Percentiles rank a stretch among this genome's conserved stretches.
phyloP scores from a whole-genome alignment of 2,329 filamentous ascomycete species.

The Ceratocystis albifundus region DNA sequence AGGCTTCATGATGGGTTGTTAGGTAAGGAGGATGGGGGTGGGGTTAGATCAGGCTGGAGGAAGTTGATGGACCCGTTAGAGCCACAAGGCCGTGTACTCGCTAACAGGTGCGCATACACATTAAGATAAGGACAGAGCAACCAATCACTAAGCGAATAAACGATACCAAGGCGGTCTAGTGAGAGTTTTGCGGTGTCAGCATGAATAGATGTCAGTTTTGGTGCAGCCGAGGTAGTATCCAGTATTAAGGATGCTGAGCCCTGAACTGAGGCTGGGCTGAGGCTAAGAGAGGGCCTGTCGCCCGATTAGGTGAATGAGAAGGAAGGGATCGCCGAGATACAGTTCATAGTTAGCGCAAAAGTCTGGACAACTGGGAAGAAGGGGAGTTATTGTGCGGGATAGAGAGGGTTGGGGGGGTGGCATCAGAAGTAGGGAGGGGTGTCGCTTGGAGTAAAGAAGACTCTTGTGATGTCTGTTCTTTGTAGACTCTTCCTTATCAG shows the following conservation, averaged over 20 bases:
- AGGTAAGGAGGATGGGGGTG: background rate
- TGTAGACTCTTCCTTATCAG: background rate
- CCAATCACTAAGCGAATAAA: no score
- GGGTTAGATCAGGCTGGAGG: background rate
- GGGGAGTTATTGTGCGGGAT: no score
- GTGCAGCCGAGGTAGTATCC: background rate
- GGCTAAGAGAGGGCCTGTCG: background rate
- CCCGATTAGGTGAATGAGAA: background rate
- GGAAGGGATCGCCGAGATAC: background rate
- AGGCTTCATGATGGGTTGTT: background rate
- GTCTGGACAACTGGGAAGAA: no score
- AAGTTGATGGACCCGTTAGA: background rate
- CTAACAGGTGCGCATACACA: background rate
- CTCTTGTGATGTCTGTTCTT: background rate
- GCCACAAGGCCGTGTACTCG: background rate
- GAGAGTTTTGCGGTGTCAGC: background rate
- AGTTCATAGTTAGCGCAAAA: background rate
- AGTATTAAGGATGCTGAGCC: background rate
- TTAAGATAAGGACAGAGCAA: no score
- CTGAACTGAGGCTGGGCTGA: background rate
- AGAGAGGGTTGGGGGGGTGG: no score
- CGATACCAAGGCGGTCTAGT: no score
- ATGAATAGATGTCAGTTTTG: background rate
- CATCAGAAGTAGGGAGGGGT: background rate
- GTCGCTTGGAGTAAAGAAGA: background rate